Base-by-base conservation (phyloP, 768 basidiomycete genomes). In the Lactifluus pinguis region DNA sequence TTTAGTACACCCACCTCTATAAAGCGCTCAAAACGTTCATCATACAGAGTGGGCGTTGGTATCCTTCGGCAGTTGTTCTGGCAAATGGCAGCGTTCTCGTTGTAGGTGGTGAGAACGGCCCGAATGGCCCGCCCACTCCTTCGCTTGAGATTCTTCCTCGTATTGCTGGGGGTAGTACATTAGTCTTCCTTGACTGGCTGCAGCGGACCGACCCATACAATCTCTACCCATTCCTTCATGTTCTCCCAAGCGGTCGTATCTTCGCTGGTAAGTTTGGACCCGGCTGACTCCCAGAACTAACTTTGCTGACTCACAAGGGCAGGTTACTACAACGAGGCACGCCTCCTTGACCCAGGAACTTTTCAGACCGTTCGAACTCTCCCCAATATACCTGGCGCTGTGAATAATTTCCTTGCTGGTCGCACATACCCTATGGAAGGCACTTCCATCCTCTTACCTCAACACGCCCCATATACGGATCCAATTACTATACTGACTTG, bases 311-410 rank as follows among this genome's bases (percentile, higher is more conserved):
- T 4, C 38, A 53, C 29, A 30, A 14, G 41, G 17, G 8, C 60
- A 89, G 87, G 77, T 0, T 90, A 91, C 68, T 91, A 84, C 73
- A 92, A 92, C 63, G 86, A 91, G 70, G 89, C 89, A 0, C 83
- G 89, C 15, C 81, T 91, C 61, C 74, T 91, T 30, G 79, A 91
- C 59, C 83, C 85, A 0, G 74, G 69, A 11, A 86, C 80, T 1
- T 89, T 91, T 63, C 71, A 76, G 21, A 90, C 89, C 0, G 70
- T 83, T 56, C 72, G 72, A 6, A 72, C 74, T 7, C 71, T 90
- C 6, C 89, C 89, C 15, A 88, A 89, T 65, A 83, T 87, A 63
- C 89, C 89, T 0, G 88, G 84, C 0, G 76, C 84, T 0, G 89
- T 91, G 49, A 83, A 82, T 61, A 81, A 85, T 66, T 84, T 85